phyloP scores from a whole-genome alignment of 192 early-diverging fungal genomes.

The Coemansia sp. region DNA sequence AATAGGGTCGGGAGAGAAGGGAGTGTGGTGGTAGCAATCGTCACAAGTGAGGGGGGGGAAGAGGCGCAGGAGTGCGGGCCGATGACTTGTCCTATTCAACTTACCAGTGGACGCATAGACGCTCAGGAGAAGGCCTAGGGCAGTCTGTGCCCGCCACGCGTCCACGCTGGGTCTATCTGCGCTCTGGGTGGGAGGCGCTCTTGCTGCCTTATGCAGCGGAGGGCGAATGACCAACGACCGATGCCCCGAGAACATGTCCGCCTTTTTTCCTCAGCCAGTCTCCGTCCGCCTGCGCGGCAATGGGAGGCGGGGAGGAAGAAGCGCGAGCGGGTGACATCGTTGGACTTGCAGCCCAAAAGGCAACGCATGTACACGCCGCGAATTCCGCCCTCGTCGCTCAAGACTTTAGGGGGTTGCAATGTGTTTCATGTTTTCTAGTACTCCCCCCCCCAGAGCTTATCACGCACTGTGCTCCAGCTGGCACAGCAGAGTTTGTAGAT shows the following conservation, averaged over 20 bases:
- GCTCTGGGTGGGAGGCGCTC: neutral
- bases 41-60: neutral
- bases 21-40: neutral
- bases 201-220: neutral
- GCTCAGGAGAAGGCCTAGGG: neutral
- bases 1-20: neutral
- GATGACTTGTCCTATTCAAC: neutral
- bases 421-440: slow-evolving; percentile 14
- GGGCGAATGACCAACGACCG: neutral
- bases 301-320: neutral
- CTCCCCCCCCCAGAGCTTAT: too few species aligned
- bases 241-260: neutral
- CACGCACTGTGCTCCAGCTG: neutral
- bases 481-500: neutral
- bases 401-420: slow-evolving; percentile 2
- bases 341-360: neutral
- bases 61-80: neutral
- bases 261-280: neutral
- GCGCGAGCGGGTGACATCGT: neutral
- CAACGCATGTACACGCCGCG: neutral
- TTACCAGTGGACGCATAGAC: neutral
- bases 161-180: neutral
- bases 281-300: slow-evolving; percentile 3
- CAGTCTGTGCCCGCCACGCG: neutral
- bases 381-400: neutral